Evolutionary conservation across 768 basidiomycete genomes (phyloP), one percentile per base, ranked within the genome.

Genomic region (Chlorophyllum brunneum): DNA sequence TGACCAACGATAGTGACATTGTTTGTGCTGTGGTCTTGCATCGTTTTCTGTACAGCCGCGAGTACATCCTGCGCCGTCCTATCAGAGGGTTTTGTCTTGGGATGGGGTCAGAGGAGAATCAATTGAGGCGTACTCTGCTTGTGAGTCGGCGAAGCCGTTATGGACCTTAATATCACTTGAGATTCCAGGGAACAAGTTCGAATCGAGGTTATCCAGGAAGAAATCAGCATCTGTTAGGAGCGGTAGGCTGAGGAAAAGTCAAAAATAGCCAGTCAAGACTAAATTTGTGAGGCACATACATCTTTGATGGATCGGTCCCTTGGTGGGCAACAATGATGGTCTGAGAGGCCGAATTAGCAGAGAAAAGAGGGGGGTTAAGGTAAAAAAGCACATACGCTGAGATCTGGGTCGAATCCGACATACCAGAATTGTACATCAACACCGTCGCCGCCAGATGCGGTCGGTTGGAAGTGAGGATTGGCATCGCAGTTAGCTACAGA

Each of bases 171-270:
- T 73, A 24, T 52, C 64, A n/a, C 60, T 61, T 16, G 71, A 60
- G 15, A 83, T 62, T 0, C 80, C 81, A 1, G 83, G 83, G 68
- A 84, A 85, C 6, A 84, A 71, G 2, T 62, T 62, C 0, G 70
- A 23, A 57, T 80, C 64, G 16, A 83, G 67, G n/a, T 50, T 56
- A 23, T 66, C 61, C 56, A 69, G 65, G 24, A 65, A 1, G 41
- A 82, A 63, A 48, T 81, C 64, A 38, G 59, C 51, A 59, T 84
- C 80, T 5, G 78, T 82, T 33, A 83, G 63, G 46, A 75, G 65
- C 1, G 82, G 72, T 16, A 74, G 39, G 46, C 79, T 81, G 37
- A 13, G 16, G 20, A 23, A 18, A 26, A n/a, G 7, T 18, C 11
- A 20, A 18, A 37, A 11, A 20, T 11, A 38, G 27, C 6, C 23